Evolutionary conservation across 148 eudicot genomes (phyloP), one percentile per base, ranked within the genome.

Genomic region (Rhododendron vialii): DNA sequence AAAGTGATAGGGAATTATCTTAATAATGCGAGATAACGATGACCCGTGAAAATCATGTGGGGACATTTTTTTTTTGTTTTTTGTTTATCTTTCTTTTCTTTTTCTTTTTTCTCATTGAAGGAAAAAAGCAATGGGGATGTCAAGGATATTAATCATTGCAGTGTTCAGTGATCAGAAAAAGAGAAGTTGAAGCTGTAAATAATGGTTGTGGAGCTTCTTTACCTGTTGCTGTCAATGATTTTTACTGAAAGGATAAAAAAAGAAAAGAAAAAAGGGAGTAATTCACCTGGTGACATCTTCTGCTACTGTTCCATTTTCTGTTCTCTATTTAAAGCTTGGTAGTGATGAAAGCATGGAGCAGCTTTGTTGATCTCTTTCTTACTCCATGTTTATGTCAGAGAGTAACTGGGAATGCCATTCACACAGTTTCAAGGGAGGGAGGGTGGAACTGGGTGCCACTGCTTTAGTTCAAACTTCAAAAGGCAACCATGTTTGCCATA

Each of bases 181-280:
- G 24, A 80, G n/a, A 80, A 33, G 50, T 67, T 86, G 75, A 53
- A 67, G 81, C 76, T 85, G 41, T 84, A 65, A 41, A 84, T 50
- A 15, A 10, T 38, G 86, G 43, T 69, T 30, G 48, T 80, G 84
- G 82, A 86, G 79, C 69, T 86, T 50, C 48, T 61, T 77, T 53
- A 47, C 28, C 77, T 78, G 50, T 61, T 79, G 50, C 82, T 80
- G 38, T 80, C 11, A 50, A 14, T 48, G 51, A 5, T 80, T 47
- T 80, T 80, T 14, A 50, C 61, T 50, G 20, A 15, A 80, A 48
- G 14, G 65, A 18, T 47, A 47, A 9, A 47, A 18, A 55, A 57
- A 18, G 4, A 4, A 55, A 79, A 79, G 1, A 47, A 3, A 43
- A 10, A 7, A 45, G 17, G 7, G 17, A 2, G 82, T 47, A 50